phyloP scores from a whole-genome alignment of 140 eudicot genomes.

The Anethum foeniculum region DNA sequence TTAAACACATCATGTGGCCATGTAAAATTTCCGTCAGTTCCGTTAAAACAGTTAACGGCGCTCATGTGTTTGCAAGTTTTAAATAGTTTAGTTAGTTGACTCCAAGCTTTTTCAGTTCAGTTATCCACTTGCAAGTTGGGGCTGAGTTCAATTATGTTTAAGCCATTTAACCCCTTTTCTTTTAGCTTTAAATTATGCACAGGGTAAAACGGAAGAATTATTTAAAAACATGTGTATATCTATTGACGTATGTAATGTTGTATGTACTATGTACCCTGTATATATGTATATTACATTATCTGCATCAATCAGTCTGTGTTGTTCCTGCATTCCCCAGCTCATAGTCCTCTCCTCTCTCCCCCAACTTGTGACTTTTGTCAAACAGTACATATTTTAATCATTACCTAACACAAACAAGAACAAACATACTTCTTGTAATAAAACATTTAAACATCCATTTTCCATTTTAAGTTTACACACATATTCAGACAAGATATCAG shows the following conservation, averaged over 20 bases:
- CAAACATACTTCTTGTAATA: not conserved
- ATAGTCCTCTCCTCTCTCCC: not conserved
- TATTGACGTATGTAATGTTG: not conserved
- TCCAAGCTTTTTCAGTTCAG: no score
- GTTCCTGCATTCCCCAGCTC: not conserved
- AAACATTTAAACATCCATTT: not conserved
- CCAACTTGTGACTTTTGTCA: not conserved
- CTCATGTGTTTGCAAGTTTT: no score
- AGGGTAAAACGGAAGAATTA: no score
- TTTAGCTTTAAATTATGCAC: no score
- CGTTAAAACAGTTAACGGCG: no score
- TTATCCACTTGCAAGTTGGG: no score
- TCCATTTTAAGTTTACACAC: not conserved
- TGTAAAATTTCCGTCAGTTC: no score
- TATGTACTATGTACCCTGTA: not conserved
- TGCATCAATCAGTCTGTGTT: not conserved
- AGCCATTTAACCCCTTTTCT: no score
- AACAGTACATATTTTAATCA: not conserved
- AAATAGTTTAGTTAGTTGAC: no score
- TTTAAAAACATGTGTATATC: not conserved
- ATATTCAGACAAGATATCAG: not conserved
- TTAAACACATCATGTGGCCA: no score
- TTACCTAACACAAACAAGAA: not conserved
- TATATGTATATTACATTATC: not conserved
- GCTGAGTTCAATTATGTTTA: no score